Percentiles rank a stretch among this genome's conserved stretches.
These are phyloP conservation scores for Talaromyces nanjingensis DNA, from an alignment of 495 filamentous ascomycete species.

Conservation along the genomic window DNA sequence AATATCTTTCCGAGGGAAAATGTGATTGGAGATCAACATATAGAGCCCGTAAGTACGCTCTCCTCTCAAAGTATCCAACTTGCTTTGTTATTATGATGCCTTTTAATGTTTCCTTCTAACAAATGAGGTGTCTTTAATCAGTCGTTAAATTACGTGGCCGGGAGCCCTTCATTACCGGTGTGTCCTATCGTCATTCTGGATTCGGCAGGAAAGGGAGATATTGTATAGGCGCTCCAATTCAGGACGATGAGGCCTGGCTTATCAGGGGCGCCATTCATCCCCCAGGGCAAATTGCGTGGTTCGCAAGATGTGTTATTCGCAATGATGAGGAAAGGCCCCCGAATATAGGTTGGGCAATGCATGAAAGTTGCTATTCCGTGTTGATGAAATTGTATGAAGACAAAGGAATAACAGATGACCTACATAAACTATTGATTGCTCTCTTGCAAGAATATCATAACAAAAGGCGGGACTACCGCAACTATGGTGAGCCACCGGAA, in stretches of 20 bases:
- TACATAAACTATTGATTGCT: neutral
- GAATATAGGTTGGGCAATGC: neutral
- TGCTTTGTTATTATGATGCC: neutral
- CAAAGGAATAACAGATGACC: neutral
- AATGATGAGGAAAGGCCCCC: neutral
- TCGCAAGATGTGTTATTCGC: neutral
- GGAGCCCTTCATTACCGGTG: neutral
- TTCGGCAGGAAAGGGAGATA: neutral
- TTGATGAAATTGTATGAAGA: neutral
- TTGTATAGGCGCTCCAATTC: neutral
- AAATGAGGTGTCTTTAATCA: neutral
- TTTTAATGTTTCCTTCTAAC: neutral
- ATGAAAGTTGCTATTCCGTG: neutral
- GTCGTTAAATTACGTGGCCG: neutral
- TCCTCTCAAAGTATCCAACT: neutral
- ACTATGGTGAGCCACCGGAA: neutral
- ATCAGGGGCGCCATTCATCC: neutral
- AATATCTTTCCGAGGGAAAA: neutral
- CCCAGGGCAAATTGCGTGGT: neutral
- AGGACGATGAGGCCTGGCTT: neutral
- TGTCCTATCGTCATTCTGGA: neutral
- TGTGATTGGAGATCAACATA: conserved; percentile 1
- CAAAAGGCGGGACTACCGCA: neutral
- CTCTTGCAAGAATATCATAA: neutral
- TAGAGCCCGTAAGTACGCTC: neutral